These are phyloP conservation scores for Syncephalastrum monosporum DNA, from an alignment of 371 early-diverging fungal species.

Conservation along the genomic window DNA sequence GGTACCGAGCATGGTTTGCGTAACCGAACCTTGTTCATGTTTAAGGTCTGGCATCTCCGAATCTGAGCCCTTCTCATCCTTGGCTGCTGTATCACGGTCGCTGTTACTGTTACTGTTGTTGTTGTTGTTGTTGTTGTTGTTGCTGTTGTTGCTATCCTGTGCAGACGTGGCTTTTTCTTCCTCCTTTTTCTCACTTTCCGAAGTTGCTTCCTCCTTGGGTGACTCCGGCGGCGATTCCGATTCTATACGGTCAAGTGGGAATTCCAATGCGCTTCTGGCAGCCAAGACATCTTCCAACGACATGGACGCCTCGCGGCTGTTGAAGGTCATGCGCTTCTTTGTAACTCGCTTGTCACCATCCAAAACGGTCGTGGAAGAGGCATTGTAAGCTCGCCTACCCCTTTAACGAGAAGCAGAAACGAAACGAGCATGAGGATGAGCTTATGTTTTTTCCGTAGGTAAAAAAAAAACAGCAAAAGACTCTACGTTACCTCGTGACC, in stretches of 20 bases:
- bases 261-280: constrained; percentile 36
- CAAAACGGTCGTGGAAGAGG: constrained; percentile 3
- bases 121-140: constrained; percentile 6
- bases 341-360: constrained; percentile 33
- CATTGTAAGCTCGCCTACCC: constrained; percentile 18
- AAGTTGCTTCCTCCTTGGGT: constrained; percentile 12
- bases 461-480: too few relatives aligned
- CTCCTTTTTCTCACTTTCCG: constrained; percentile 12
- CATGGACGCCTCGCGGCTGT: constrained; percentile 57
- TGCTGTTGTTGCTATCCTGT: constrained; percentile 9
- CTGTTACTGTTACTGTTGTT: constrained; percentile 6
- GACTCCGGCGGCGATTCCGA: constrained; percentile 12
- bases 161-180: constrained; percentile 13
- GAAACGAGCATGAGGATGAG: background rate
- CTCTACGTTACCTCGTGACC: constrained; percentile 7
- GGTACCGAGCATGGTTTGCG: too few relatives aligned
- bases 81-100: background rate
- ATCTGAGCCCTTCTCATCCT: too few relatives aligned
- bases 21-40: too few relatives aligned
- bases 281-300: constrained; percentile 54
- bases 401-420: background rate
- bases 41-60: too few relatives aligned
- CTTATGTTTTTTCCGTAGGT: background rate
- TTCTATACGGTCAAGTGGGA: background rate
- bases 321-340: constrained; percentile 56